These are phyloP conservation scores for Emmonsia crescens DNA, from an alignment of 2,329 filamentous ascomycete species.

Conservation along the genomic window DNA sequence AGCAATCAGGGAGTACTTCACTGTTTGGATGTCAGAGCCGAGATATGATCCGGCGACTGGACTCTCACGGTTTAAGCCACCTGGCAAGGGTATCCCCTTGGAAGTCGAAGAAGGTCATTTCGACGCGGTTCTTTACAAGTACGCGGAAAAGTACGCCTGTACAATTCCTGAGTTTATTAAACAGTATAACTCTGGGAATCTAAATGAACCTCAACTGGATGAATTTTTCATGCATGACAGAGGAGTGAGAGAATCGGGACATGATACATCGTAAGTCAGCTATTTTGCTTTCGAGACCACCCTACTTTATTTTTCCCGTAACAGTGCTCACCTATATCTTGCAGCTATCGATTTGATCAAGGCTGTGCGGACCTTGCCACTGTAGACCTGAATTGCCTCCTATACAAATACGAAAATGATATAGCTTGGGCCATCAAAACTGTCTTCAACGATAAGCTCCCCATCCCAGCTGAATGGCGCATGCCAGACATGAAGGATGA, in stretches of 20 bases:
- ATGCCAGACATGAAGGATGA: constrained; percentile 48
- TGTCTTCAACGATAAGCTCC: constrained; percentile 62
- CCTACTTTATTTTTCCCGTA: neutral
- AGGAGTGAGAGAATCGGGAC: constrained; percentile 75
- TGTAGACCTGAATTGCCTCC: constrained; percentile 72
- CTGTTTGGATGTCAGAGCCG: constrained; percentile 62
- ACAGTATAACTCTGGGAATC: constrained; percentile 64
- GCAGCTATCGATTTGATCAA: constrained; percentile 61
- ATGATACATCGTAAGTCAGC: constrained; percentile 55
- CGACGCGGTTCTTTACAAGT: constrained; percentile 60
- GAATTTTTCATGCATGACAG: constrained; percentile 81
- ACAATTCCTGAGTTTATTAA: constrained; percentile 63
- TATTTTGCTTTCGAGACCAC: neutral
- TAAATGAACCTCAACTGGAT: constrained; percentile 69
- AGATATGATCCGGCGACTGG: constrained; percentile 60
- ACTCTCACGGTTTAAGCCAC: constrained; percentile 62
- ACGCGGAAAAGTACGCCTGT: constrained; percentile 64
- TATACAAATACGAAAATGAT: constrained; percentile 87
- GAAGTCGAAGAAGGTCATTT: constrained; percentile 73
- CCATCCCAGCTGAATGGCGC: constrained; percentile 63
- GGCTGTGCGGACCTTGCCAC: constrained; percentile 70
- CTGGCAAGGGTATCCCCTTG: constrained; percentile 66
- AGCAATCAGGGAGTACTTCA: constrained; percentile 79
- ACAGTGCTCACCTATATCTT: neutral
- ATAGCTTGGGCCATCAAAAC: constrained; percentile 67